phyloP scores from a whole-genome alignment of 2,329 filamentous ascomycete genomes.

The Microthyrium microscopicum region DNA sequence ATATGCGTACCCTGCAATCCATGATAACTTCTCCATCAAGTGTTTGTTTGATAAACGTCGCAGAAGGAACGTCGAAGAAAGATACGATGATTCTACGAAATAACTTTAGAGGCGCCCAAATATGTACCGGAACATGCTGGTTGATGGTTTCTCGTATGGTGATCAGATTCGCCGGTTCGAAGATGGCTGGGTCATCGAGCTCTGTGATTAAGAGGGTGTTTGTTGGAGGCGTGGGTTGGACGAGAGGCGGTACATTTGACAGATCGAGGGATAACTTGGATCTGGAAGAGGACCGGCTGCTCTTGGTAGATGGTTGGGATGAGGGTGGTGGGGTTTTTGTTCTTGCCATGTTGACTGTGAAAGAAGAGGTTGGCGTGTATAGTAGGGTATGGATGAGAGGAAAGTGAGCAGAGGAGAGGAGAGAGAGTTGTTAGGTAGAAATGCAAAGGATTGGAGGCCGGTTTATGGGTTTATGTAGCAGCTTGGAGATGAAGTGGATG shows the following conservation, averaged over 20 bases:
- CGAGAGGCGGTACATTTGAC: slow-evolving; percentile 51
- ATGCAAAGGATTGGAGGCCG: too few relatives aligned
- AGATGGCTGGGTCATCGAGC: slow-evolving; percentile 55
- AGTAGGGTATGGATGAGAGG: too few relatives aligned
- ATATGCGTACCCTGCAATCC: slow-evolving; percentile 52
- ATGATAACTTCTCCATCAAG: slow-evolving; percentile 62
- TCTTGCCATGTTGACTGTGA: too few relatives aligned
- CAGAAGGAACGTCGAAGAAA: slow-evolving; percentile 54
- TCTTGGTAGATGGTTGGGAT: not conserved
- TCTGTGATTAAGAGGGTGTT: slow-evolving; percentile 75
- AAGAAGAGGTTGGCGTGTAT: too few relatives aligned
- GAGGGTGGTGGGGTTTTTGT: too few relatives aligned
- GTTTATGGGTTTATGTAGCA: too few relatives aligned
- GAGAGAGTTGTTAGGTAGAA: too few relatives aligned
- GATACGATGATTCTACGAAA: slow-evolving; percentile 69
- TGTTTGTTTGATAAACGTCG: slow-evolving; percentile 51
- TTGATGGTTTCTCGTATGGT: slow-evolving; percentile 56
- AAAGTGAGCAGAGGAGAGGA: too few relatives aligned
- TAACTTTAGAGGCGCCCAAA: slow-evolving; percentile 65
- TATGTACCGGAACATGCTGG: slow-evolving; percentile 53
- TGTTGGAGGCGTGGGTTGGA: slow-evolving; percentile 55
- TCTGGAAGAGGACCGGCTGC: slow-evolving; percentile 4
- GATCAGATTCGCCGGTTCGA: slow-evolving; percentile 56
- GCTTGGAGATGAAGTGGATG: too few relatives aligned
- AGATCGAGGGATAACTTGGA: slow-evolving; percentile 53